Evolutionary conservation across 2,329 filamentous ascomycete species (phyloP), one percentile per base, ranked within the genome.

Genomic region (Bimuria novae-zelandiae): DNA sequence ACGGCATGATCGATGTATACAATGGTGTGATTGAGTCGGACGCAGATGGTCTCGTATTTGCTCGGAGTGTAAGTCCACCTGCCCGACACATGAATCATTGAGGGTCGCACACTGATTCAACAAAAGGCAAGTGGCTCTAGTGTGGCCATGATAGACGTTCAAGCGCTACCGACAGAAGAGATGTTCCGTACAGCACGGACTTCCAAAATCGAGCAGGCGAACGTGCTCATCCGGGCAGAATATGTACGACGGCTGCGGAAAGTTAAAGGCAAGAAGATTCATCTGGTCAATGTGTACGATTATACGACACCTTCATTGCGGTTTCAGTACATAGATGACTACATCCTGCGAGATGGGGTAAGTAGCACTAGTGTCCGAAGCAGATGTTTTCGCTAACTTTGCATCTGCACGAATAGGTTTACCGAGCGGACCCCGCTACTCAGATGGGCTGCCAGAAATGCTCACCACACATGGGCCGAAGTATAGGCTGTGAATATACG

Each of bases 321-420:
- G 33, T 95, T 94, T 62, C 78, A 78, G 0, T 93, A 92, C 69
- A 86, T 92, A 48, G 77, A 86, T 6, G 72, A 80, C 1, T 86
- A 84, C 8, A 76, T 87, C 3, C 77, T 89, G 1, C 75, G 82
- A 2, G 62, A 80, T 1, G 87, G 84, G 17, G 86, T 36, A 36
- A 36, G 33, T 7, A 36, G n/a, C 17, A 3, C 8, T 7, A 17
- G 4, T 4, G n/a, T 36, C 16, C 14, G 14, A n/a, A 17, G 8
- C 16, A 6, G 33, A 4, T 16, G 25, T 17, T n/a, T 7, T n/a
- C 16, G 16, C 33, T 36, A n/a, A 36, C 33, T 4, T 4, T 16
- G n/a, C 17, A 8, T 16, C 16, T 17, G 8, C 14, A 27, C 25
- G 25, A 27, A 5, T 16, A 36, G 33, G 33, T 93, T 0, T 70